A percentile compares a stretch with the other conserved stretches of the same genome.
Conservation (phyloP, 768 basidiomycete genomes). For the Mycena epipterygia region DNA sequence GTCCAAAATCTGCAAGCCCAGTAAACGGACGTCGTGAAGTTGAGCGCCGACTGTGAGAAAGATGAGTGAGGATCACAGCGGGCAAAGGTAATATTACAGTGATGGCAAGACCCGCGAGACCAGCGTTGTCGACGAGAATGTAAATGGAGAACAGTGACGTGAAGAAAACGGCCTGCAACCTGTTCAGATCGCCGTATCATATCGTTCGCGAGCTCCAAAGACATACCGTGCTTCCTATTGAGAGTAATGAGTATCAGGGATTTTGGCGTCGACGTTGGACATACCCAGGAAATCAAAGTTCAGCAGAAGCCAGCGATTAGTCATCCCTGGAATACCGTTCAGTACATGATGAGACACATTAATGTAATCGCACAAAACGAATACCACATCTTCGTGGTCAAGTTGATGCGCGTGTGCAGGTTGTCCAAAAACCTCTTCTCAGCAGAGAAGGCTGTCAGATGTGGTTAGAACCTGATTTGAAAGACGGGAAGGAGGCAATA, state of each 20-base stretch:
- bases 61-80: background rate
- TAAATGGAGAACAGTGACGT: constrained; percentile 73
- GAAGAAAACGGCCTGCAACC: constrained; percentile 59
- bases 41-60: constrained; percentile 49
- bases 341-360: constrained; percentile 60
- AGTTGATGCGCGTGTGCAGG: constrained; percentile 80
- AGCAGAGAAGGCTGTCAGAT: constrained; percentile 75
- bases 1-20: constrained; percentile 44
- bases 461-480: background rate
- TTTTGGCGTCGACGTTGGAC: background rate
- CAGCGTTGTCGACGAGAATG: constrained; percentile 54
- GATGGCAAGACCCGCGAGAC: constrained; percentile 69
- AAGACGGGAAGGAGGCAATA: background rate
- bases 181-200: background rate
- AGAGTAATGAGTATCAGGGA: background rate
- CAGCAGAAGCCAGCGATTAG: constrained; percentile 24
- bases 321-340: constrained; percentile 59
- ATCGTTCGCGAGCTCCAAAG: background rate
- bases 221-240: constrained; percentile 25
- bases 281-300: constrained; percentile 29
- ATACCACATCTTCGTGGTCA: constrained; percentile 88
- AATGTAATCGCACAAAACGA: constrained; percentile 67
- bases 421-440: constrained; percentile 84
- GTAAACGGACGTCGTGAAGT: constrained; percentile 40
- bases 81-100: constrained; percentile 42